phyloP scores from a whole-genome alignment of 208 protist species.

The Tritrichomonas musculus region DNA sequence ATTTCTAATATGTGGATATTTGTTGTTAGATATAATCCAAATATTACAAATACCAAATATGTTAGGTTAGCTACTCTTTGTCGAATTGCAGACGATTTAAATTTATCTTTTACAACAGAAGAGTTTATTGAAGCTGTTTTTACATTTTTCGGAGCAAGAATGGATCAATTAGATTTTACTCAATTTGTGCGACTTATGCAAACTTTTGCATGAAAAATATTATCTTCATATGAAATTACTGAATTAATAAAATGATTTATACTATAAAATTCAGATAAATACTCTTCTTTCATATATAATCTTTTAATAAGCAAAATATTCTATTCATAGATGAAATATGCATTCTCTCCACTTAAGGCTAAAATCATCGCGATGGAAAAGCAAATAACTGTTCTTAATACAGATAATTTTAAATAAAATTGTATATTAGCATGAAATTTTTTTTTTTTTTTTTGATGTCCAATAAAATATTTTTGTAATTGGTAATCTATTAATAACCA shows the following conservation, averaged over 20 bases:
- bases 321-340: no score
- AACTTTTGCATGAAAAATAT: neutral
- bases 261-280: no score
- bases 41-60: neutral
- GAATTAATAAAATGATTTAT: no score
- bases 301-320: no score
- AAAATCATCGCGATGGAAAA: no score
- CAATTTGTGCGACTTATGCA: neutral
- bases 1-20: neutral
- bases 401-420: neutral
- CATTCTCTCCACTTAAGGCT: no score
- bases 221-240: no score
- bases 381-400: neutral
- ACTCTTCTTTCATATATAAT: no score
- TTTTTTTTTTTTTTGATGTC: no score
- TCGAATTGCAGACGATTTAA: neutral
- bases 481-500: no score
- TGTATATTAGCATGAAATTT: no score
- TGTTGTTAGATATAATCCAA: neutral
- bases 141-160: neutral
- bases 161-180: neutral
- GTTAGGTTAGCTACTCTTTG: neutral
- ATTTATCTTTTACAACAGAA: neutral
- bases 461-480: no score
- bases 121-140: constrained; percentile 24